A percentile compares a stretch with the other conserved stretches of the same genome.
Evolutionary conservation across 768 basidiomycete genomes (phyloP).

Genomic region (Collybia nuda): DNA sequence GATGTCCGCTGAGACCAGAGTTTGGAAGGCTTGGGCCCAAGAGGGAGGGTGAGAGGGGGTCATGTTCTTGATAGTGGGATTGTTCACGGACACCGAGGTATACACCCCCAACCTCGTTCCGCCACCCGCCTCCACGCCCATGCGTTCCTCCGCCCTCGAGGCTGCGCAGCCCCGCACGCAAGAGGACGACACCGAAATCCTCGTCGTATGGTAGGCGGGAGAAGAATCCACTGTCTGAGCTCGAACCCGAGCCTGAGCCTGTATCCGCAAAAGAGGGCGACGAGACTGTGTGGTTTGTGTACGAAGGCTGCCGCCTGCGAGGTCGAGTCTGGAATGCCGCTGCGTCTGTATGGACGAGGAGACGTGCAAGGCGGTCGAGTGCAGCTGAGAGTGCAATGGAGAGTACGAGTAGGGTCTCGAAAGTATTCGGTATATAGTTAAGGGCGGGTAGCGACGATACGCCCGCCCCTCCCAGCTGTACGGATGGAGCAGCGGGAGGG

Average conservation of each 20-base stretch:
- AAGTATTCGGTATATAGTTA: constrained; percentile 71
- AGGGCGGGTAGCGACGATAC: constrained; percentile 57
- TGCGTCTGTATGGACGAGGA: constrained; percentile 44
- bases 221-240: constrained; percentile 15
- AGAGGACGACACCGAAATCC: constrained; percentile 69
- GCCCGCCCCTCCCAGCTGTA: constrained; percentile 13
- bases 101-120: constrained; percentile 70
- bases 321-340: not conserved
- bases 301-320: not conserved
- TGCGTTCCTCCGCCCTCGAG: constrained; percentile 72
- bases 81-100: constrained; percentile 11
- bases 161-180: constrained; percentile 73
- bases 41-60: too few species aligned
- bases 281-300: not conserved
- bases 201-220: constrained; percentile 57
- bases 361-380: constrained; percentile 65
- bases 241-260: too few species aligned
- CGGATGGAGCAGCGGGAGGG: not conserved
- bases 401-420: constrained; percentile 61
- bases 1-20: not conserved
- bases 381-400: constrained; percentile 58
- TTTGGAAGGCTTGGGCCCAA: too few species aligned
- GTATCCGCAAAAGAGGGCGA: not conserved
- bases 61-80: too few species aligned
- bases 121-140: constrained; percentile 42